A percentile compares a stretch with the other conserved stretches of the same genome.
Evolutionary conservation across 805 yeast genomes (phyloP).

Genomic region (Cyberlindnera americana): DNA sequence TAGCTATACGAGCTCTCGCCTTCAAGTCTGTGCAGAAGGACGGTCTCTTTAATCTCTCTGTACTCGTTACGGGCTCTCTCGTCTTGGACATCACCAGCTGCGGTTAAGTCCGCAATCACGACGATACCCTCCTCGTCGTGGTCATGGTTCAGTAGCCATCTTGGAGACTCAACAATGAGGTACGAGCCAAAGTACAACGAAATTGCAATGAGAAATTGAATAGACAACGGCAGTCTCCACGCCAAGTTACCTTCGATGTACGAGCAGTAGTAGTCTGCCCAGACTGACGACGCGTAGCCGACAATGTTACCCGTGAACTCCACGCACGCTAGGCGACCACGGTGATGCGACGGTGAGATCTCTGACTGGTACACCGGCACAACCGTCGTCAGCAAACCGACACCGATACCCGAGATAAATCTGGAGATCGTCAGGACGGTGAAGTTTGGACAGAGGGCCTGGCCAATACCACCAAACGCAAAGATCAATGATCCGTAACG

Average conservation of each 20-base stretch:
- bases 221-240: constrained; percentile 77
- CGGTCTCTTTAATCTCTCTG: constrained; percentile 77
- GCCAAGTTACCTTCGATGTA: constrained; percentile 56
- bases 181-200: constrained; percentile 70
- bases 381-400: constrained; percentile 77
- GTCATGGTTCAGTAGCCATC: constrained; percentile 86
- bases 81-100: constrained; percentile 71
- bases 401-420: constrained; percentile 79
- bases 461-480: constrained; percentile 74
- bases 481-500: constrained; percentile 75
- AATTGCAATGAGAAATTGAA: constrained; percentile 73
- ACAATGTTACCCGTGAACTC: constrained; percentile 84
- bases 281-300: constrained; percentile 79
- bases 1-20: constrained; percentile 74
- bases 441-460: constrained; percentile 56
- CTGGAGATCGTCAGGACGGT: constrained; percentile 66
- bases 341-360: constrained; percentile 79
- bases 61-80: constrained; percentile 69
- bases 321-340: constrained; percentile 82
- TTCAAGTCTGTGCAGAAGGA: constrained; percentile 70
- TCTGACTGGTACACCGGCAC: constrained; percentile 89
- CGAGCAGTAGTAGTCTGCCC: constrained; percentile 81
- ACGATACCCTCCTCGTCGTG: constrained; percentile 77
- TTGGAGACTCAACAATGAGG: constrained; percentile 80
- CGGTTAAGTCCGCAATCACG: constrained; percentile 78